phyloP scores from a whole-genome alignment of 352 stramenopile genomes.

The Ophiocytium majus region DNA sequence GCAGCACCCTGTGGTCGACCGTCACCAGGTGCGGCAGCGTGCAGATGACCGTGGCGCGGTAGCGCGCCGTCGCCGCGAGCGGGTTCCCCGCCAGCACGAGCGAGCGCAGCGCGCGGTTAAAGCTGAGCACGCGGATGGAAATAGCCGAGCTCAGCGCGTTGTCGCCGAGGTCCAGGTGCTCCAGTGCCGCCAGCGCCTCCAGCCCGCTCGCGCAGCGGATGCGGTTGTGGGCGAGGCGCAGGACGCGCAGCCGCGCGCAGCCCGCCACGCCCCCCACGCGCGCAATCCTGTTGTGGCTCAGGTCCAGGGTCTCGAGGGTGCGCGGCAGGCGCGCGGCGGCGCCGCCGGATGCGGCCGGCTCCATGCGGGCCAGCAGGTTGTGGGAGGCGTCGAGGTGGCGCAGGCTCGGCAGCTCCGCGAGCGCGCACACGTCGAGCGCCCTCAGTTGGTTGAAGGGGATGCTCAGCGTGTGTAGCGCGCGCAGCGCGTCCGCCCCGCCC shows the following conservation, averaged over 20 bases:
- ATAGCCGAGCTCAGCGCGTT: conserved; percentile 26
- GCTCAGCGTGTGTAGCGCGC: conserved; percentile 35
- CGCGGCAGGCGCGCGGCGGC: conserved; percentile 26
- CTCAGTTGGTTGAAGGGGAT: conserved; percentile 40
- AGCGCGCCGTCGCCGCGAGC: conserved; percentile 31
- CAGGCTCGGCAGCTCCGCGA: conserved; percentile 36
- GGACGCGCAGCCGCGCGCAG: conserved; percentile 24
- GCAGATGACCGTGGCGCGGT: conserved; percentile 40
- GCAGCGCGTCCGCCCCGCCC: conserved; percentile 22
- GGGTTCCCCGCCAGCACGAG: conserved; percentile 47
- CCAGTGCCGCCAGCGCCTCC: conserved; percentile 34
- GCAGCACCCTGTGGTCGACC: conserved; percentile 38
- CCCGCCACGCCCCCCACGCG: conserved; percentile 30
- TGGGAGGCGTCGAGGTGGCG: conserved; percentile 41
- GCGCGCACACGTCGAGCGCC: conserved; percentile 25
- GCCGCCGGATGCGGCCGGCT: conserved; percentile 6
- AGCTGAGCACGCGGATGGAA: conserved; percentile 29
- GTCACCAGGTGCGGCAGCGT: conserved; percentile 34
- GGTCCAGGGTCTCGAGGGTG: conserved; percentile 36
- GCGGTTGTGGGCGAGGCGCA: conserved; percentile 38
- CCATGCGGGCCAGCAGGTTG: conserved; percentile 43
- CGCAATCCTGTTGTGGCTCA: conserved; percentile 41
- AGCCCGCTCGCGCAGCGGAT: conserved; percentile 31
- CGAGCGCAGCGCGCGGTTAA: conserved; percentile 37
- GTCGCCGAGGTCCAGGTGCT: conserved; percentile 47